phyloP scores from a whole-genome alignment of 495 filamentous ascomycete species.

The Aspergillus funiculosus region DNA sequence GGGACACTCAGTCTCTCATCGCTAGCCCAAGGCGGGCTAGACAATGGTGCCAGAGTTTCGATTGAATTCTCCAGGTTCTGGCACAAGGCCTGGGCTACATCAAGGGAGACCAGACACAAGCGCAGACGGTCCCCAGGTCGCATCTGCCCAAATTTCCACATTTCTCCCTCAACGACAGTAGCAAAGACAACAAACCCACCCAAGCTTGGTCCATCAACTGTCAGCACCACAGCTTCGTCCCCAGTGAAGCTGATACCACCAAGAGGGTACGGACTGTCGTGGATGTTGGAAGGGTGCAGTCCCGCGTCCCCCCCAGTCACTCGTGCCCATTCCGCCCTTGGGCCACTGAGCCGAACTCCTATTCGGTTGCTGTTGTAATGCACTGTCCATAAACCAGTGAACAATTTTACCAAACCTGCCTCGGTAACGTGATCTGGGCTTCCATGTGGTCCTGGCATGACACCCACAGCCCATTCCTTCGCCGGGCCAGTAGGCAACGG shows the following conservation, averaged over 20 bases:
- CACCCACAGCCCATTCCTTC: slow-evolving; percentile 39
- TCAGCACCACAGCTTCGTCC: slow-evolving; percentile 19
- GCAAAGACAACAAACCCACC: slow-evolving; percentile 18
- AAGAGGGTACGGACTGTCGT: slow-evolving; percentile 18
- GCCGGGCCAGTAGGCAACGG: neutral
- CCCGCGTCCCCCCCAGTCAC: slow-evolving; percentile 18
- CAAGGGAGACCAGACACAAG: slow-evolving; percentile 1
- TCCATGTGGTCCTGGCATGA: slow-evolving; percentile 53
- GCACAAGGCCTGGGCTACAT: neutral
- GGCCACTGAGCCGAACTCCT: slow-evolving; percentile 18
- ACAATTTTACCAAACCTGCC: slow-evolving; percentile 33
- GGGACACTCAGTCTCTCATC: neutral
- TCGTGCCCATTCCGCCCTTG: slow-evolving; percentile 16
- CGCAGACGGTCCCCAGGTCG: slow-evolving; percentile 13
- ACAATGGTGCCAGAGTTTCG: neutral
- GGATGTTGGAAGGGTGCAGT: slow-evolving; percentile 19
- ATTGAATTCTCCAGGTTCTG: neutral
- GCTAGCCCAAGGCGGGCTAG: neutral
- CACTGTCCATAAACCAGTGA: slow-evolving; percentile 25
- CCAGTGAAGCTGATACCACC: slow-evolving; percentile 21
- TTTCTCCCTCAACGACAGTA: slow-evolving; percentile 15
- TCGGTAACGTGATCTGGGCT: slow-evolving; percentile 39
- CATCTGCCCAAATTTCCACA: slow-evolving; percentile 24
- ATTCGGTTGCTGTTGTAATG: slow-evolving; percentile 17
- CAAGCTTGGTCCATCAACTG: slow-evolving; percentile 18